A percentile compares a stretch with the other conserved stretches of the same genome.
Conservation (phyloP, 768 basidiomycete genomes). For the Leccinellum albellum region DNA sequence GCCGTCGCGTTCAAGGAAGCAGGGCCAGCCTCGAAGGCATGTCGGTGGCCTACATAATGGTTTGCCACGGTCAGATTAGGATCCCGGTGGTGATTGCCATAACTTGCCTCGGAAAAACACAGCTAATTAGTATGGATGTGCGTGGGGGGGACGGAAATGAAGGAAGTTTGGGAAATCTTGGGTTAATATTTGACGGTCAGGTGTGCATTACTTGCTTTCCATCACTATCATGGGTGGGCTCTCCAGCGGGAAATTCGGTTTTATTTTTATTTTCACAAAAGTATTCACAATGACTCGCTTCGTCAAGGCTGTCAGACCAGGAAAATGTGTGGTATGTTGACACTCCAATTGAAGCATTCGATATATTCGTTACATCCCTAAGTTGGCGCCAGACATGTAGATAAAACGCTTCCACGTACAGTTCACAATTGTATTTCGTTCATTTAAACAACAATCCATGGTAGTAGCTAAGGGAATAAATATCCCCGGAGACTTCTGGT, state of each 20-base stretch:
- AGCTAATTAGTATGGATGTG: constrained; percentile 28
- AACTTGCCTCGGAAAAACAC: constrained; percentile 35
- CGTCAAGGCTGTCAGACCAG: not conserved
- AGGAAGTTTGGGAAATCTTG: constrained; percentile 9
- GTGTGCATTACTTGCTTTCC: constrained; percentile 26
- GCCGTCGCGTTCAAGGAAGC: constrained; percentile 13
- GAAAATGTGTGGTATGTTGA: constrained; percentile 27
- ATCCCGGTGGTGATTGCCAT: constrained; percentile 37
- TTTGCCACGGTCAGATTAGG: constrained; percentile 26
- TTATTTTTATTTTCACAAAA: constrained; percentile 7
- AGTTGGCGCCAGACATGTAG: not conserved
- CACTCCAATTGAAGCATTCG: not conserved
- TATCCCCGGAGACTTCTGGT: not conserved
- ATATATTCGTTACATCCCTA: too few relatives aligned
- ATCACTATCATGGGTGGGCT: constrained; percentile 14
- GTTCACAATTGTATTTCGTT: constrained; percentile 4
- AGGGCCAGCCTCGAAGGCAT: constrained; percentile 17
- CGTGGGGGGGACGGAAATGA: constrained; percentile 34
- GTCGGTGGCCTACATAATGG: constrained; percentile 16
- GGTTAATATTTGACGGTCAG: constrained; percentile 27
- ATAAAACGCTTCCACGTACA: not conserved
- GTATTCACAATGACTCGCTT: not conserved
- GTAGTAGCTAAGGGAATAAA: not conserved
- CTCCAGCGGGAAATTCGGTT: constrained; percentile 16
- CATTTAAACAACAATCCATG: constrained; percentile 5